Conservation (phyloP, 805 yeast species). For the Saturnispora sekii region DNA sequence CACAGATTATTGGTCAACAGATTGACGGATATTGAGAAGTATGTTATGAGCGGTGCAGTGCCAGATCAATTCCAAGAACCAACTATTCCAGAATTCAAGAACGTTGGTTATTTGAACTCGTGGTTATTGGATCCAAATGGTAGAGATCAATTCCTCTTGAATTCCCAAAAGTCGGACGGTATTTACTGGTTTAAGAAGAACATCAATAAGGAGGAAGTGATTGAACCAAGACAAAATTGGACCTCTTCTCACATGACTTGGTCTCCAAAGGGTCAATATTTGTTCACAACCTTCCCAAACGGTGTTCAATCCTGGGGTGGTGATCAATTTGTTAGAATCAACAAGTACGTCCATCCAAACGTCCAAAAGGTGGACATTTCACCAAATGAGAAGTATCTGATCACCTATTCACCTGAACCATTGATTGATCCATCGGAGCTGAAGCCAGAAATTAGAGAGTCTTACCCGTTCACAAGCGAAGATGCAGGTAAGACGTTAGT, state of each 20-base stretch:
- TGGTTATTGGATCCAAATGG: conserved; percentile 88
- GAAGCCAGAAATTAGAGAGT: conserved; percentile 46
- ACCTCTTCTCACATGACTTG: conserved; percentile 81
- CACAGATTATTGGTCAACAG: conserved; percentile 83
- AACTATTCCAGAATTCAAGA: conserved; percentile 55
- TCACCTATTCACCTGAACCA: conserved; percentile 83
- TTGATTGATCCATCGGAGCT: conserved; percentile 60
- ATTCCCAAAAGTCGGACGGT: conserved; percentile 70
- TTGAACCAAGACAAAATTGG: conserved; percentile 76
- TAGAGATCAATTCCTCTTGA: conserved; percentile 83
- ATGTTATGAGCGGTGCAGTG: conserved; percentile 54
- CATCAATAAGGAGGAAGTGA: conserved; percentile 62
- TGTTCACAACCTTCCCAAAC: conserved; percentile 83
- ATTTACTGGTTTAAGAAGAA: conserved; percentile 76
- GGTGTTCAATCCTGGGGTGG: conserved; percentile 98
- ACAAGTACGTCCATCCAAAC: conserved; percentile 78
- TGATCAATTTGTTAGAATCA: conserved; percentile 57
- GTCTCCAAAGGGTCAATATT: conserved; percentile 87
- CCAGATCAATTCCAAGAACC: conserved; percentile 63
- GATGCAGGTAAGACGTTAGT: conserved; percentile 91
- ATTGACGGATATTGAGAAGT: conserved; percentile 73
- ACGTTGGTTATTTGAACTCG: conserved; percentile 72
- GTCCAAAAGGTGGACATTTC: conserved; percentile 87
- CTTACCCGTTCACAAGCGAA: conserved; percentile 75
- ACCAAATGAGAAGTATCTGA: conserved; percentile 82